phyloP scores from a whole-genome alignment of 495 filamentous ascomycete species.

The Bacidia gigantensis region DNA sequence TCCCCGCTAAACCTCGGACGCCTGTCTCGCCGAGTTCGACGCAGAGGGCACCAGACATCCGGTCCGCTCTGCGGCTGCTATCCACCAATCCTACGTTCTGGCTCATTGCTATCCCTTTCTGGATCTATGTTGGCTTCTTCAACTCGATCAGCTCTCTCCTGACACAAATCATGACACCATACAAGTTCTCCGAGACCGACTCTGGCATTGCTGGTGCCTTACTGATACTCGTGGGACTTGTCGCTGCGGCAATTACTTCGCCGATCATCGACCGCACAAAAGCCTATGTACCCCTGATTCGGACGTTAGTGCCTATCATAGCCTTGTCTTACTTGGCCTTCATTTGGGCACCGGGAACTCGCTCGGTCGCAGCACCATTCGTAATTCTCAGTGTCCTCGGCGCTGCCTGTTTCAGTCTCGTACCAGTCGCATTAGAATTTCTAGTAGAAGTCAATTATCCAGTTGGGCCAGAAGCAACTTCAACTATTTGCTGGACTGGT shows the following conservation, averaged over 20 bases:
- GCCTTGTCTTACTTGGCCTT: constrained; percentile 59
- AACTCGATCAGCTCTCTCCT: constrained; percentile 80
- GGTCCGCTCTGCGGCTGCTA: constrained; percentile 37
- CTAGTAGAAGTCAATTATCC: constrained; percentile 77
- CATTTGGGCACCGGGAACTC: constrained; percentile 64
- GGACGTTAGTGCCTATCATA: constrained; percentile 60
- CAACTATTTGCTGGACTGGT: constrained; percentile 68
- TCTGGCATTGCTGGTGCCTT: constrained; percentile 76
- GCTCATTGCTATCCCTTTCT: constrained; percentile 62
- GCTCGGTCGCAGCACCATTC: constrained; percentile 56
- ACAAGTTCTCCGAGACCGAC: constrained; percentile 64
- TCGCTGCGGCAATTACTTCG: constrained; percentile 56
- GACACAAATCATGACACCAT: constrained; percentile 77
- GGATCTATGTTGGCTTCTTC: constrained; percentile 82
- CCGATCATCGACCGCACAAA: constrained; percentile 80
- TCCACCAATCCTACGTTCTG: constrained; percentile 50
- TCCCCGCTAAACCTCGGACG: constrained; percentile 67
- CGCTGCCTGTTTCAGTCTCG: constrained; percentile 61
- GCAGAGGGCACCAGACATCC: constrained; percentile 35
- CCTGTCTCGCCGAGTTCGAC: constrained; percentile 44
- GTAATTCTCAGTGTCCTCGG: constrained; percentile 60
- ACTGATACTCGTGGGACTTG: constrained; percentile 79
- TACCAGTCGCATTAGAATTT: constrained; percentile 79
- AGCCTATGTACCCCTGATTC: constrained; percentile 60
- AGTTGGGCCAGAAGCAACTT: constrained; percentile 73